Conservation (phyloP, 1,284 basidiomycete species). For the Takashimella koratensis region DNA sequence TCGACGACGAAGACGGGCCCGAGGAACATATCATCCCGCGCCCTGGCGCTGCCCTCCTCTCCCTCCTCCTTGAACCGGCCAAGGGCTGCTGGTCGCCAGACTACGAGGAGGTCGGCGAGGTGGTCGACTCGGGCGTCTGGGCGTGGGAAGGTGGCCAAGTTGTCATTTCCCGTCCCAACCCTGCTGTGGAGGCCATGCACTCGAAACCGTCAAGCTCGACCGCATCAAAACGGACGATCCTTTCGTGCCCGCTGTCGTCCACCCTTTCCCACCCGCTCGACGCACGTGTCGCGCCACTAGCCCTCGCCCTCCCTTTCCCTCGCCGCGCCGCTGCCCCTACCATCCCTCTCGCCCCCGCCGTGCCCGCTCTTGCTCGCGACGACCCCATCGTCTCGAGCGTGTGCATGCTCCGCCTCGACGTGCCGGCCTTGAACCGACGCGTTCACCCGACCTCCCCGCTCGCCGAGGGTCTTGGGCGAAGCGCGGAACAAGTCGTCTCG, state of each 20-base stretch:
- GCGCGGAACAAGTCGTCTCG: neutral
- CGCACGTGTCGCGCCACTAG: neutral
- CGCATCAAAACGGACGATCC: too few species aligned
- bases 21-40: slow-evolving; percentile 3
- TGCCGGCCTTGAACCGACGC: neutral
- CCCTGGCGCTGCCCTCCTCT: neutral
- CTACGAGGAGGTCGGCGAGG: slow-evolving; percentile 1
- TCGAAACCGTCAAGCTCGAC: too few species aligned
- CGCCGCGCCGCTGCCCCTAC: neutral
- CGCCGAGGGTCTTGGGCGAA: neutral
- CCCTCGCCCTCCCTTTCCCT: neutral
- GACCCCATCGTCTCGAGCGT: neutral
- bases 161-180: neutral
- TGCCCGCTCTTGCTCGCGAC: neutral
- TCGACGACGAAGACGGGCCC: neutral
- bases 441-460: neutral
- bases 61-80: neutral
- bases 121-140: slow-evolving; percentile 1
- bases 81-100: slow-evolving; percentile 6
- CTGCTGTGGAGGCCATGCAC: neutral
- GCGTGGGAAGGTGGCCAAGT: slow-evolving; percentile 1
- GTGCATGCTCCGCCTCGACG: neutral
- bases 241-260: neutral
- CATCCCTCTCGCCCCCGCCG: neutral
- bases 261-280: neutral